phyloP scores from a whole-genome alignment of 2,329 filamentous ascomycete genomes.

The Sphaerulina musiva region DNA sequence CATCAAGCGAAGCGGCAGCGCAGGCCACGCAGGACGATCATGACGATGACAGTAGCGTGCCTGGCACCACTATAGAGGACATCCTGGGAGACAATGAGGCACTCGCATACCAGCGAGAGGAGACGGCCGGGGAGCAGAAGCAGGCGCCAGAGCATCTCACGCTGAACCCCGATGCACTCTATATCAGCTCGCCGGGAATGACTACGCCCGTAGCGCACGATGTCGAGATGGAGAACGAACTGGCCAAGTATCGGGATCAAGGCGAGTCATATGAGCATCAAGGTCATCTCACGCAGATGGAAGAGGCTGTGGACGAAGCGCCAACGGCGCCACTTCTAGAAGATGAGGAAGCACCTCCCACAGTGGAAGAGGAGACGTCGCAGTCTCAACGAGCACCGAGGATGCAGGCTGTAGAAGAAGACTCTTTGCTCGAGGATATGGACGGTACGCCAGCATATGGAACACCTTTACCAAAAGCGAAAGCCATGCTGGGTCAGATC shows the following conservation, averaged over 20 bases:
- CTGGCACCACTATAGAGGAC: slow-evolving; percentile 7
- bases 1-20: slow-evolving; percentile 6
- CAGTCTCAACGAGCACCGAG: slow-evolving; percentile 4
- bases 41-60: slow-evolving; percentile 17
- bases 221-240: slow-evolving; percentile 11
- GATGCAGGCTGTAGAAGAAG: slow-evolving; percentile 14
- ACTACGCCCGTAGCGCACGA: slow-evolving; percentile 12
- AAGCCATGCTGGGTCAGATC: slow-evolving; percentile 17
- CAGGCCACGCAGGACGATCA: neutral
- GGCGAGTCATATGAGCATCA: slow-evolving; percentile 41
- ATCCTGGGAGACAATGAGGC: slow-evolving; percentile 22
- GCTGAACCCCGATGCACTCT: slow-evolving; percentile 12
- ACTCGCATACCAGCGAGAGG: slow-evolving; percentile 21
- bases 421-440: slow-evolving; percentile 14
- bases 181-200: slow-evolving; percentile 15
- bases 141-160: slow-evolving; percentile 20
- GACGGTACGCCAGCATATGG: slow-evolving; percentile 15
- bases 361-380: slow-evolving; percentile 13
- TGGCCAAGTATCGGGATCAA: slow-evolving; percentile 9
- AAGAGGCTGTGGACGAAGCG: slow-evolving; percentile 42
- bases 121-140: slow-evolving; percentile 23
- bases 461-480: slow-evolving; percentile 16
- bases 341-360: slow-evolving; percentile 34
- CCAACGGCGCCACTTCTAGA: slow-evolving; percentile 38
- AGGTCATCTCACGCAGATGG: slow-evolving; percentile 40